Percentiles rank a stretch among this genome's conserved stretches.
phyloP scores from a whole-genome alignment of 768 basidiomycete species.

The Coprinopsis strossmayeri region DNA sequence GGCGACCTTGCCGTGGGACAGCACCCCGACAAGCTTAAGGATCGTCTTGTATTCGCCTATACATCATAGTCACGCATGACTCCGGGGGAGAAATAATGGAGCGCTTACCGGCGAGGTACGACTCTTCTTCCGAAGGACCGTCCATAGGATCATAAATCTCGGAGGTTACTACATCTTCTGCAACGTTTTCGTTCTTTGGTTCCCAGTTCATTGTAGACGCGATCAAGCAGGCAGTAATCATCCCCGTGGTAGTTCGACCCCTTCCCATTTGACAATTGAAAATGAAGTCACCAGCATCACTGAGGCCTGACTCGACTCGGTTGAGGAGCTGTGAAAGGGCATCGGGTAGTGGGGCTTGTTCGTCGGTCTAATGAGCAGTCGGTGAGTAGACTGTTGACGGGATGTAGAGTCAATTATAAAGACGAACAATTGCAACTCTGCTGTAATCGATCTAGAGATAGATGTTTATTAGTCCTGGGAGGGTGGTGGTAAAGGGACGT shows the following conservation, averaged over 20 bases:
- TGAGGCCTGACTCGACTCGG: constrained; percentile 55
- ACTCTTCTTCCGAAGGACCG: constrained; percentile 82
- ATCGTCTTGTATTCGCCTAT: constrained; percentile 98
- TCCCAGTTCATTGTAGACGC: constrained; percentile 66
- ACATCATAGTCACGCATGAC: neutral
- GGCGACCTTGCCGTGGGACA: constrained; percentile 88
- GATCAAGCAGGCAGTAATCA: constrained; percentile 85
- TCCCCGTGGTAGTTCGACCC: constrained; percentile 91
- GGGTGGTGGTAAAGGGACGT: constrained; percentile 13
- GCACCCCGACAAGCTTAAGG: constrained; percentile 85
- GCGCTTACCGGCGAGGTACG: constrained; percentile 71
- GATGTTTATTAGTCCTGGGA: neutral
- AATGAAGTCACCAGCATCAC: constrained; percentile 67
- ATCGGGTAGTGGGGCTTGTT: constrained; percentile 90
- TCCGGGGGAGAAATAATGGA: neutral
- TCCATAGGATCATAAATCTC: constrained; percentile 65
- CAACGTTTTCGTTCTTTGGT: constrained; percentile 30
- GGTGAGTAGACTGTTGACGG: constrained; percentile 3
- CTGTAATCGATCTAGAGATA: constrained; percentile 75
- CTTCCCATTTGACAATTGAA: constrained; percentile 99
- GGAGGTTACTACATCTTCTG: constrained; percentile 27
- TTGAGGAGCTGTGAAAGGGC: constrained; percentile 76
- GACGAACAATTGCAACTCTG: constrained; percentile 79
- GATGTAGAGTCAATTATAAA: neutral
- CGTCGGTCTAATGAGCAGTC: constrained; percentile 67